phyloP scores from a whole-genome alignment of 768 basidiomycete genomes.

The Macrolepiota dolichaula region DNA sequence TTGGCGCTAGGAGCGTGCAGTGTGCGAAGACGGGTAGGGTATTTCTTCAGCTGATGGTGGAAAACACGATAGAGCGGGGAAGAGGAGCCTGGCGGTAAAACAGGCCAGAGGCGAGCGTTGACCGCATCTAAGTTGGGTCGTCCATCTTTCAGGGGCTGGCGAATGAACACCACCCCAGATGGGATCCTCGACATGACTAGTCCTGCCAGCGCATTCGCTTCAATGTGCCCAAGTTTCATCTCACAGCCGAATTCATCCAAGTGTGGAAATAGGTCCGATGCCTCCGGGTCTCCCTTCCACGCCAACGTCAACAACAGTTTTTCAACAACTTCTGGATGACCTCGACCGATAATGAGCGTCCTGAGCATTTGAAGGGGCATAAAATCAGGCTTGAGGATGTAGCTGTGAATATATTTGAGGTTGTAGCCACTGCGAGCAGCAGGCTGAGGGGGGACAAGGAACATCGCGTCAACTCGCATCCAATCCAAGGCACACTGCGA shows the following conservation, averaged over 20 bases:
- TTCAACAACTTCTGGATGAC: constrained; percentile 9
- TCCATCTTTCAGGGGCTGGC: not conserved
- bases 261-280: constrained; percentile 1
- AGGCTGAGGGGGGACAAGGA: constrained; percentile 11
- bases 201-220: constrained; percentile 5
- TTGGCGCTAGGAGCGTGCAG: constrained; percentile 7
- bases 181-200: constrained; percentile 13
- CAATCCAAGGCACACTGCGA: constrained; percentile 8
- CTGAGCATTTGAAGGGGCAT: constrained; percentile 5
- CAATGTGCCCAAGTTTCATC: constrained; percentile 8
- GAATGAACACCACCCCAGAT: constrained; percentile 10
- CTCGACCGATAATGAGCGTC: constrained; percentile 10
- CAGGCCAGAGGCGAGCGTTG: constrained; percentile 10
- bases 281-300: constrained; percentile 8
- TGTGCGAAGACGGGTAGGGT: constrained; percentile 4
- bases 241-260: constrained; percentile 8
- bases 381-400: constrained; percentile 10
- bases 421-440: not conserved
- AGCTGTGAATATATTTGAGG: constrained; percentile 8
- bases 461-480: constrained; percentile 8
- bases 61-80: not conserved
- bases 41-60: constrained; percentile 9
- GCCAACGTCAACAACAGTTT: constrained; percentile 8
- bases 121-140: not conserved
- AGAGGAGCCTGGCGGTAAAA: not conserved